phyloP scores from a whole-genome alignment of 2,329 filamentous ascomycete genomes.

The Microsporum audouinii region DNA sequence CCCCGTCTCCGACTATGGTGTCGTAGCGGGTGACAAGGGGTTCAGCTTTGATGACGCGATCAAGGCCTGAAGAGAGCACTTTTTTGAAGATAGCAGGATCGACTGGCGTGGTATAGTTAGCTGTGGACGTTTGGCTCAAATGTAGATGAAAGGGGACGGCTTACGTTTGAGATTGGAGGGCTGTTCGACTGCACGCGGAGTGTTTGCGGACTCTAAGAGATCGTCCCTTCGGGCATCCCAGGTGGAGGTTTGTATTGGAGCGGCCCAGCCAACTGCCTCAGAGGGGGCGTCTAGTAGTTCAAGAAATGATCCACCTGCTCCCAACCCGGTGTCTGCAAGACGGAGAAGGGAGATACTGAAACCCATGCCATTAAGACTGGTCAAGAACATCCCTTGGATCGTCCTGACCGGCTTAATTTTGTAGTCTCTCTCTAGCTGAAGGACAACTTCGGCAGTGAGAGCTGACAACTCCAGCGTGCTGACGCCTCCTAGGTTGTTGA shows the following conservation, averaged over 20 bases:
- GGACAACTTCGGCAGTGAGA: constrained; percentile 54
- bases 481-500: constrained; percentile 61
- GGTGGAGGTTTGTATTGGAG: constrained; percentile 47
- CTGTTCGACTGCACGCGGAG: constrained; percentile 31
- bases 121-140: constrained; percentile 12
- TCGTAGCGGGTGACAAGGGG: constrained; percentile 56
- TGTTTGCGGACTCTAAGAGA: constrained; percentile 29
- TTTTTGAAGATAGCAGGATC: constrained; percentile 33
- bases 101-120: constrained; percentile 6
- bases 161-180: constrained; percentile 44
- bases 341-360: constrained; percentile 59
- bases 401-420: constrained; percentile 51
- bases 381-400: constrained; percentile 58
- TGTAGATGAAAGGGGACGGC: constrained; percentile 15
- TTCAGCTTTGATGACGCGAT: constrained; percentile 51
- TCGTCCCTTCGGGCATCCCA: constrained; percentile 43
- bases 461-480: constrained; percentile 56
- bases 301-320: constrained; percentile 45
- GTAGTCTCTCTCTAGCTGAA: constrained; percentile 48
- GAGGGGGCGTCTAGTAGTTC: constrained; percentile 57
- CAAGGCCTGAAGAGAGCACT: constrained; percentile 44
- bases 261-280: constrained; percentile 56
- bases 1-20: constrained; percentile 79
- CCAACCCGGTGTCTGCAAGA: constrained; percentile 48
- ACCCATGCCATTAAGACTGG: constrained; percentile 58